Conservation (phyloP, 768 basidiomycete species). For the Agaricus sinodeliciosus region DNA sequence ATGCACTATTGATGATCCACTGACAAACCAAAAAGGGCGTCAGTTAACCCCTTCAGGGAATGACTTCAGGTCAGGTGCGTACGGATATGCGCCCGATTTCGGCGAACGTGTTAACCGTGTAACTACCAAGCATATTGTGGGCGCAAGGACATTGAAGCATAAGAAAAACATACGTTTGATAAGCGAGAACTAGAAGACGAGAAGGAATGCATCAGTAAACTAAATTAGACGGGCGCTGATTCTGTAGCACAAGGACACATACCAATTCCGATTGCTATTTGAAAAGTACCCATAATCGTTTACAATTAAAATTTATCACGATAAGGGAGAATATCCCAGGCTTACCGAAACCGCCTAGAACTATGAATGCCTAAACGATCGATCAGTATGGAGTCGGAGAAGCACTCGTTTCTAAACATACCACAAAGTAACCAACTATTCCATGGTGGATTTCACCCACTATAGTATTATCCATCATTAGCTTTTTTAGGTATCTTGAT, state of each 20-base stretch:
- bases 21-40: slow-evolving; percentile 11
- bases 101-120: slow-evolving; percentile 22
- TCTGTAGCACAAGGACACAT: slow-evolving; percentile 5
- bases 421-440: slow-evolving; percentile 20
- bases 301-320: neutral
- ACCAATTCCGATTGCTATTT: slow-evolving; percentile 28
- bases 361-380: slow-evolving; percentile 22
- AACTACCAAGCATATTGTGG: slow-evolving; percentile 16
- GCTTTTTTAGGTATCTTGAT: slow-evolving; percentile 18
- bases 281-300: neutral
- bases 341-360: slow-evolving; percentile 33
- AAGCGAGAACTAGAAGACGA: slow-evolving; percentile 25
- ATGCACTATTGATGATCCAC: slow-evolving; percentile 37
- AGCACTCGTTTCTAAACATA: slow-evolving; percentile 1
- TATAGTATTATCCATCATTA: slow-evolving; percentile 4
- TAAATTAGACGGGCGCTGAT: neutral
- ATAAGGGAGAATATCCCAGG: neutral
- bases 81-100: slow-evolving; percentile 27
- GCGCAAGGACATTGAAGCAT: neutral
- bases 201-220: neutral
- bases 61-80: slow-evolving; percentile 11
- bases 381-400: neutral
- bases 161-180: slow-evolving; percentile 25
- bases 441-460: slow-evolving; percentile 21
- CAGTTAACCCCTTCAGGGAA: neutral